These are phyloP conservation scores for Trichoderma gamsii DNA, from an alignment of 495 filamentous ascomycete genomes.

Conservation along the genomic window DNA sequence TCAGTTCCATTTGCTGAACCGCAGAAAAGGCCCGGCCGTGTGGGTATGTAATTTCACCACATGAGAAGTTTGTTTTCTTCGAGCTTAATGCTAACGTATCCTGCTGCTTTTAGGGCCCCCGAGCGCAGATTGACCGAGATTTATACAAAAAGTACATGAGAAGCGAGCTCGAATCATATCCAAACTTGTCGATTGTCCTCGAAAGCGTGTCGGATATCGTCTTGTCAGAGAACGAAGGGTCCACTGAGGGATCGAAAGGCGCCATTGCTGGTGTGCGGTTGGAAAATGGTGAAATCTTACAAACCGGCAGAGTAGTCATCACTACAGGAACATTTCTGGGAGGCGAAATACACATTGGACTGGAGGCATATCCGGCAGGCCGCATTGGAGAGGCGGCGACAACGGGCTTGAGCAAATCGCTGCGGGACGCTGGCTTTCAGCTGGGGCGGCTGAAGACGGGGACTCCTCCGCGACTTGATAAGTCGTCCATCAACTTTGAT, in stretches of 20 bases:
- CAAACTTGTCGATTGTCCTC: slow-evolving; percentile 70
- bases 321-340: slow-evolving; percentile 95
- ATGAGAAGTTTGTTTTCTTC: neutral
- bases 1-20: slow-evolving; percentile 84
- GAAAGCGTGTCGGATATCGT: slow-evolving; percentile 92
- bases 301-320: slow-evolving; percentile 77
- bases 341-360: slow-evolving; percentile 92
- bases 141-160: slow-evolving; percentile 90
- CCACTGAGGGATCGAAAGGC: slow-evolving; percentile 50
- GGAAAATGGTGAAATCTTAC: slow-evolving; percentile 81
- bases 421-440: slow-evolving; percentile 83
- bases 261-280: slow-evolving; percentile 81
- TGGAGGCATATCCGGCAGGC: slow-evolving; percentile 77
- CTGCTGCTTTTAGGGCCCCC: slow-evolving; percentile 49
- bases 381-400: slow-evolving; percentile 93
- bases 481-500: slow-evolving; percentile 73
- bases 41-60: slow-evolving; percentile 48
- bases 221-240: slow-evolving; percentile 47
- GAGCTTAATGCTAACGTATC: neutral
- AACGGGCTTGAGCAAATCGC: slow-evolving; percentile 85
- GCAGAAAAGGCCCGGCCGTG: slow-evolving; percentile 86
- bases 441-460: slow-evolving; percentile 92
- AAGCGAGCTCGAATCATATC: slow-evolving; percentile 71
- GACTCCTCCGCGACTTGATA: slow-evolving; percentile 82
- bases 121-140: slow-evolving; percentile 90